Conservation (phyloP, 2,329 filamentous ascomycete genomes). For the Pseudocercospora pini-densiflorae region DNA sequence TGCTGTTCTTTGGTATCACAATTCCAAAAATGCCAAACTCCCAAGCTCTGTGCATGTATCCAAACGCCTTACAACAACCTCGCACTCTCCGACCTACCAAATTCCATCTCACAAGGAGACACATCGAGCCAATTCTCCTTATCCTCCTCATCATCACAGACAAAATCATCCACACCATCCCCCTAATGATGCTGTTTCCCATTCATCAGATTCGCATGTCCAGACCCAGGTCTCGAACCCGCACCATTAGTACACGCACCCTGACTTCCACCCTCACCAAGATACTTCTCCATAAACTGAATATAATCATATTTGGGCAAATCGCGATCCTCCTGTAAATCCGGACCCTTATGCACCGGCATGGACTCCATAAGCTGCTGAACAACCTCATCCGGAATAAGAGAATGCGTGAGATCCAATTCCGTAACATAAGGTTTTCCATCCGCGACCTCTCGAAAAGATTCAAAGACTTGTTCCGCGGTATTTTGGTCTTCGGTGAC, state of each 20-base stretch:
- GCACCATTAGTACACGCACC: slow-evolving; percentile 8
- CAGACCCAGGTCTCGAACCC: too few relatives aligned
- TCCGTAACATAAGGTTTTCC: slow-evolving; percentile 99
- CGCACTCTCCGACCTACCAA: background rate
- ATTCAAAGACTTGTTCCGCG: slow-evolving; percentile 97
- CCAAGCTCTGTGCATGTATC: background rate
- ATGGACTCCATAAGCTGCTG: slow-evolving; percentile 88
- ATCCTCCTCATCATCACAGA: slow-evolving; percentile 2
- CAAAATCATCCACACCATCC: background rate
- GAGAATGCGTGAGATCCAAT: slow-evolving; percentile 89
- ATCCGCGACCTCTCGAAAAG: slow-evolving; percentile 95
- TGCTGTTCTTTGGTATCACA: slow-evolving; percentile 5
- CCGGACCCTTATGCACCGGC: slow-evolving; percentile 80
- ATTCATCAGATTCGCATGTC: slow-evolving; percentile 9
- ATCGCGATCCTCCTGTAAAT: slow-evolving; percentile 82
- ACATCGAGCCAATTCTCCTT: too few relatives aligned
- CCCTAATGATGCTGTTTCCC: slow-evolving; percentile 17
- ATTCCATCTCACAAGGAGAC: too few relatives aligned
- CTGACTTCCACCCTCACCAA: slow-evolving; percentile 29
- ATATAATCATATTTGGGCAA: slow-evolving; percentile 95
- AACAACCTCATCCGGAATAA: slow-evolving; percentile 97
- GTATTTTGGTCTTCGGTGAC: slow-evolving; percentile 99
- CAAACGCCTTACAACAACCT: background rate
- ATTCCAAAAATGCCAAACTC: background rate
- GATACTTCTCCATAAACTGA: slow-evolving; percentile 85